Evolutionary conservation across 2,329 filamentous ascomycete genomes (phyloP).

Genomic region (Tothia fuscella): DNA sequence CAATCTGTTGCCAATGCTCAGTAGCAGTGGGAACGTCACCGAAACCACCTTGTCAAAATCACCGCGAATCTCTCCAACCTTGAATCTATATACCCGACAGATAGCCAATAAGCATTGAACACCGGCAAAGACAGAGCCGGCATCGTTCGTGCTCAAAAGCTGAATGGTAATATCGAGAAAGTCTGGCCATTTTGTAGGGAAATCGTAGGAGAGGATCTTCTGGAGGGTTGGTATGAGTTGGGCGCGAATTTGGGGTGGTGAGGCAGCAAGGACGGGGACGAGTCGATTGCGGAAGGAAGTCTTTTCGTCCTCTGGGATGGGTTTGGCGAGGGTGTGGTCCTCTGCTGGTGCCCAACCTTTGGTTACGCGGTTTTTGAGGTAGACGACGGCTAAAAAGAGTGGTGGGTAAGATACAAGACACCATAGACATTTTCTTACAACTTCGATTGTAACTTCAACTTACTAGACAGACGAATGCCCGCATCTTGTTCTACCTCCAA

Average conservation of each 20-base stretch:
- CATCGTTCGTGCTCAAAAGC: slow-evolving; percentile 75
- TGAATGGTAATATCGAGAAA: slow-evolving; percentile 90
- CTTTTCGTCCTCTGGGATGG: slow-evolving; percentile 85
- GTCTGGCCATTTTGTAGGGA: slow-evolving; percentile 83
- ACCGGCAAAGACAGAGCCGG: slow-evolving; percentile 79
- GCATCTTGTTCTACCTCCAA: slow-evolving; percentile 78
- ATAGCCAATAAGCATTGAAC: slow-evolving; percentile 89
- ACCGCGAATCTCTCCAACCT: slow-evolving; percentile 65
- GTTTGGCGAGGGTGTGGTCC: slow-evolving; percentile 57
- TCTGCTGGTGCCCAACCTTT: slow-evolving; percentile 78
- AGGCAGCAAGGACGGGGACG: slow-evolving; percentile 75
- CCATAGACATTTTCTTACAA: too few species aligned
- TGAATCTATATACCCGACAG: slow-evolving; percentile 92
- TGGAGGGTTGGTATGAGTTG: slow-evolving; percentile 91
- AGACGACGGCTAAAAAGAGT: slow-evolving; percentile 64
- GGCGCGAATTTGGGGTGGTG: slow-evolving; percentile 69
- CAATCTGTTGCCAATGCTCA: slow-evolving; percentile 77
- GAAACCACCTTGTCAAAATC: slow-evolving; percentile 95
- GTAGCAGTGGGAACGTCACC: slow-evolving; percentile 74
- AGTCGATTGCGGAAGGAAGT: slow-evolving; percentile 73
- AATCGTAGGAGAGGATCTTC: slow-evolving; percentile 92
- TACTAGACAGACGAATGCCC: slow-evolving; percentile 80
- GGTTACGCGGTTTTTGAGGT: slow-evolving; percentile 94
- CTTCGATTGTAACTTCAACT: slow-evolving; percentile 43
- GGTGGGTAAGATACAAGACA: slow-evolving; percentile 11